Percentiles rank a stretch among this genome's conserved stretches.
These are phyloP conservation scores for Puccinia triticina DNA, from an alignment of 1,284 basidiomycete genomes.

Conservation along the genomic window DNA sequence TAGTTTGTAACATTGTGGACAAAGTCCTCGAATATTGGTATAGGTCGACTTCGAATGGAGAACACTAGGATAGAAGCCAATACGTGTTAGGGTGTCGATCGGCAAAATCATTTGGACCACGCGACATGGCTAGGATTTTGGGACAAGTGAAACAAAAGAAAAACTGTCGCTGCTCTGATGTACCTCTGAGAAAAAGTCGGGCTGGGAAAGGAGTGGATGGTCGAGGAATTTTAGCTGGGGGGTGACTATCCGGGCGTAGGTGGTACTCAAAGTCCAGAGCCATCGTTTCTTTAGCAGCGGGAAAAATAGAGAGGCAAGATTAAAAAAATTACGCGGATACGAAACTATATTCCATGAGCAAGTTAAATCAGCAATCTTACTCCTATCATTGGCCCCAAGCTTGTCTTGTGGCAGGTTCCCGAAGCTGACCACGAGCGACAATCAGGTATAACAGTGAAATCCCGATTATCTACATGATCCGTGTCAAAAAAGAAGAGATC, in stretches of 20 bases:
- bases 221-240: constrained; percentile 2
- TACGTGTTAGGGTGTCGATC: background rate
- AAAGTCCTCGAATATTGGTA: constrained; percentile 30
- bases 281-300: constrained; percentile 21
- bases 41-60: constrained; percentile 28
- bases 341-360: background rate
- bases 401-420: constrained; percentile 31
- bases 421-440: constrained; percentile 21
- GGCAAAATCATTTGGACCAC: background rate
- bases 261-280: constrained; percentile 34
- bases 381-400: constrained; percentile 43
- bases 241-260: constrained; percentile 17
- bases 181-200: constrained; percentile 45
- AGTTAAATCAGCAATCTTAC: constrained; percentile 1
- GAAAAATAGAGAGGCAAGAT: background rate
- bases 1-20: background rate
- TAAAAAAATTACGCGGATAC: background rate
- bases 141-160: background rate
- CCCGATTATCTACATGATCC: constrained; percentile 43
- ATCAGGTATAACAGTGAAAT: constrained; percentile 38
- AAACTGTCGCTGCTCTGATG: background rate
- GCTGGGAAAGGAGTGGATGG: constrained; percentile 24
- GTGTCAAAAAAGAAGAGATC: background rate
- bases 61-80: constrained; percentile 21
- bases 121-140: background rate